Evolutionary conservation across 2,329 filamentous ascomycete species (phyloP).

Genomic region (Paraphoma sp.): DNA sequence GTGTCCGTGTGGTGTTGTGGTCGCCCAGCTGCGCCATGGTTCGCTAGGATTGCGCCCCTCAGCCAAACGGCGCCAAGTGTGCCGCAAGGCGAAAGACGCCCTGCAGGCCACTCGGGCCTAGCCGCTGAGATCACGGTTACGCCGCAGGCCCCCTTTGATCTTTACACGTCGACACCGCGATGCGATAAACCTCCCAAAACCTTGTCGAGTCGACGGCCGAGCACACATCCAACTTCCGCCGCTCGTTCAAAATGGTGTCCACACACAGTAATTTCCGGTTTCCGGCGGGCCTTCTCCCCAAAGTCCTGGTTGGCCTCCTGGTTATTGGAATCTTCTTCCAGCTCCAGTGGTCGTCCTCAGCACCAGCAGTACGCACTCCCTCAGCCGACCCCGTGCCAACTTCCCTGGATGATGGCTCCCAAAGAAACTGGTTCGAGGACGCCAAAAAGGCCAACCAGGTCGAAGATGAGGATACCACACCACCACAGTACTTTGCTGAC

Average conservation of each 20-base stretch:
- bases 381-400: background rate
- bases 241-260: background rate
- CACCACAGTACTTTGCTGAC: conserved; percentile 3
- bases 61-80: background rate
- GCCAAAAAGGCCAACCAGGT: conserved; percentile 3
- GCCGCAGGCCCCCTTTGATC: background rate
- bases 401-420: background rate
- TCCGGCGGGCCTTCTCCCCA: conserved; percentile 1
- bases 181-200: background rate
- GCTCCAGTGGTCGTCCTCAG: conserved; percentile 2
- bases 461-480: conserved; percentile 1
- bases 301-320: conserved; percentile 6
- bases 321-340: conserved; percentile 12
- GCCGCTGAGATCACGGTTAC: background rate
- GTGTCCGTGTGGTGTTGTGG: background rate
- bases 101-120: background rate
- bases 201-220: background rate
- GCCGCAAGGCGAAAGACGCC: background rate
- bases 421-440: conserved; percentile 9
- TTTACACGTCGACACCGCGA: background rate
- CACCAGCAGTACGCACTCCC: background rate
- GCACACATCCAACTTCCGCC: background rate
- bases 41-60: background rate
- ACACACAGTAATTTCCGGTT: background rate
- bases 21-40: background rate